phyloP scores from a whole-genome alignment of 2,329 filamentous ascomycete species.

The Stemphylium vesicarium region DNA sequence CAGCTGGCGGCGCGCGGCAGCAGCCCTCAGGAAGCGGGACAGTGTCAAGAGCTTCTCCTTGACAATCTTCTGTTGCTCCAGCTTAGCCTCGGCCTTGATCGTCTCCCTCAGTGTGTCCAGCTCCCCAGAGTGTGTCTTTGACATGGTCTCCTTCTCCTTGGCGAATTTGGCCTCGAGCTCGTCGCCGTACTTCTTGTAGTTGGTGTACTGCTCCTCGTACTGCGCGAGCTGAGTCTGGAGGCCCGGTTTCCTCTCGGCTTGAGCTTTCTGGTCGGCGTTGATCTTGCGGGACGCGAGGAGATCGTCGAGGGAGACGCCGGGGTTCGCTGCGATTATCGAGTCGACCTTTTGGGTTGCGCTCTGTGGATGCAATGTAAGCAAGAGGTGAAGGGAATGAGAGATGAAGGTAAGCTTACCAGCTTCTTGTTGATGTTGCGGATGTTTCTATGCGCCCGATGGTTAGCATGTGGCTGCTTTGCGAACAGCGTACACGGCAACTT shows the following conservation, averaged over 20 bases:
- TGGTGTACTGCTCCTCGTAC: conserved; percentile 74
- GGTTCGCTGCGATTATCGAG: conserved; percentile 70
- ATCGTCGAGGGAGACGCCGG: conserved; percentile 73
- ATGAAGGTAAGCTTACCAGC: conserved; percentile 68
- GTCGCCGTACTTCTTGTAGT: conserved; percentile 76
- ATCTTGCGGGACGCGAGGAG: conserved; percentile 74
- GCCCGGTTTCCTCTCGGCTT: conserved; percentile 76
- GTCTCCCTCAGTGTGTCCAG: conserved; percentile 62
- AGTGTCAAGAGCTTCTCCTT: conserved; percentile 71
- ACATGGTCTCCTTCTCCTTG: conserved; percentile 63
- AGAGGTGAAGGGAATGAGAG: conserved; percentile 6
- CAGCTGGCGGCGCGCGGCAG: conserved; percentile 73
- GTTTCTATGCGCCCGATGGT: conserved; percentile 62
- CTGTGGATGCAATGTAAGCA: conserved; percentile 51
- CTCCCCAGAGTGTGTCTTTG: conserved; percentile 63
- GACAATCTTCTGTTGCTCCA: conserved; percentile 56
- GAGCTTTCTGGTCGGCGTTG: conserved; percentile 80
- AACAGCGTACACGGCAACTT: conserved; percentile 44
- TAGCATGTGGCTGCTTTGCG: conserved; percentile 19
- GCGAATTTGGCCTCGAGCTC: conserved; percentile 70
- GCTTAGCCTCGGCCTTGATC: conserved; percentile 60
- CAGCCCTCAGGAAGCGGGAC: conserved; percentile 80
- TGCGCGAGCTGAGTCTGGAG: conserved; percentile 72
- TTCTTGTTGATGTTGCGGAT: conserved; percentile 95
- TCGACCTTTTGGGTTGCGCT: conserved; percentile 76